Base-by-base conservation (phyloP, 108 stramenopile species). In the Nitzschia putrida region DNA sequence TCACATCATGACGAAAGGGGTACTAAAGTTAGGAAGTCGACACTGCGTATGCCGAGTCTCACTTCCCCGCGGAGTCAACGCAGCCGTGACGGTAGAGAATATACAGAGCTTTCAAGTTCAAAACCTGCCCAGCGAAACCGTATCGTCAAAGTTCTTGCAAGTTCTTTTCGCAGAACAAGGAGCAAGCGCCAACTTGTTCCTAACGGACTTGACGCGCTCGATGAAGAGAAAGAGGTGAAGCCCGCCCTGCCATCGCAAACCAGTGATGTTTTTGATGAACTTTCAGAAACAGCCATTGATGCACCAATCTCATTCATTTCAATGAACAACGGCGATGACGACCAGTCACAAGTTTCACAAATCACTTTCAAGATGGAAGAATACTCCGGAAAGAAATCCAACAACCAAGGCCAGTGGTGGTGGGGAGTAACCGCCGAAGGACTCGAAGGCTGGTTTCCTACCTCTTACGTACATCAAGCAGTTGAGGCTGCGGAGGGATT, bases 401-500 rank as follows among this genome's bases (percentile, higher is more conserved):
- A 73, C n/a, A 52, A 61, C 22, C 53, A 67, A 53, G 58, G 69
- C 40, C 69, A 80, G 39, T 83, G 71, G 74, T 79, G 83, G 83
- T 83, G 83, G 83, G 78, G 75, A 2, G 75, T 70, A 10, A 68
- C 73, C 7, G 58, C 64, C 0, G 82, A 83, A 70, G 82, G 77
- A 4, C 44, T 83, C 7, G 78, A 73, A 41, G 69, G 83, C 20
- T 83, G 82, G 82, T 75, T 83, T 38, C 82, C 82, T 5, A 68
- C 81, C 6, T 16, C 49, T 26, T 75, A 72, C 58, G 73, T 83
- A 13, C 53, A 56, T 21, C 77, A 78, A 56, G 82, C 82, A 8
- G 82, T 83, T 34, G 73, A 83, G 54, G 83, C 69, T 8, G 83
- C 78, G 0, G 83, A 79, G 68, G 75, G 77, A 22, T 83, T 83